A percentile compares a stretch with the other conserved stretches of the same genome.
Evolutionary conservation across 257 asterid species (phyloP).

Genomic region (Voacanga thouarsii): DNA sequence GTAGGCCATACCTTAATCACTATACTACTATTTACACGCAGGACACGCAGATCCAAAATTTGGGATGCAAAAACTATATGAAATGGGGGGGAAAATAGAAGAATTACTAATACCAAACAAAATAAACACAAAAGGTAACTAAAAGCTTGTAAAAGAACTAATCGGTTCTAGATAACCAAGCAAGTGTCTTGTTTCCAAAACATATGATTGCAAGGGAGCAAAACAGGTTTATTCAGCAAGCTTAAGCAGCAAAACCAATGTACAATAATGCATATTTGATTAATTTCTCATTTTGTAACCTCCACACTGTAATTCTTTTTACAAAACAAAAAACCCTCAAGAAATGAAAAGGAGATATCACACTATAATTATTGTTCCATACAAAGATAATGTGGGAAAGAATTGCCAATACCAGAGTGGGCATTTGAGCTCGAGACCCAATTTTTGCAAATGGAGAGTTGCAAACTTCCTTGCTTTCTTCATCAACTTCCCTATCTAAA

Average conservation of each 20-base stretch:
- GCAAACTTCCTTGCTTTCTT: no score
- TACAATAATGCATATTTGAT: background rate
- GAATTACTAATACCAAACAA: background rate
- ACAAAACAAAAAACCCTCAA: no score
- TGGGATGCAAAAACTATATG: conserved; percentile 52
- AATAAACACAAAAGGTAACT: background rate
- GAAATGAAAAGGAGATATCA: no score
- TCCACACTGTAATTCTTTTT: no score
- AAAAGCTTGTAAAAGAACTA: no score
- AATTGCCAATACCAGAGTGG: no score
- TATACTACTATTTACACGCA: conserved; percentile 49
- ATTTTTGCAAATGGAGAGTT: no score
- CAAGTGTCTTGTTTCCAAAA: conserved; percentile 65
- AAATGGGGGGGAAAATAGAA: background rate
- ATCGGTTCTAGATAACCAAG: background rate
- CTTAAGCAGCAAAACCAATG: conserved; percentile 46
- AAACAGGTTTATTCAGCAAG: conserved; percentile 57
- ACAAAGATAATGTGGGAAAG: no score
- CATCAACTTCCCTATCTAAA: no score
- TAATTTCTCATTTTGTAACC: background rate
- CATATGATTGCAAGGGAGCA: conserved; percentile 89
- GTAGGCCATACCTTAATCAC: conserved; percentile 41
- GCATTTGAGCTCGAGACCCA: no score
- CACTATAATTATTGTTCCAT: no score
- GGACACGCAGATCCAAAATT: conserved; percentile 53